A percentile compares a stretch with the other conserved stretches of the same genome.
Evolutionary conservation across 305 asterid species (phyloP).

Genomic region (Rubia balearica): DNA sequence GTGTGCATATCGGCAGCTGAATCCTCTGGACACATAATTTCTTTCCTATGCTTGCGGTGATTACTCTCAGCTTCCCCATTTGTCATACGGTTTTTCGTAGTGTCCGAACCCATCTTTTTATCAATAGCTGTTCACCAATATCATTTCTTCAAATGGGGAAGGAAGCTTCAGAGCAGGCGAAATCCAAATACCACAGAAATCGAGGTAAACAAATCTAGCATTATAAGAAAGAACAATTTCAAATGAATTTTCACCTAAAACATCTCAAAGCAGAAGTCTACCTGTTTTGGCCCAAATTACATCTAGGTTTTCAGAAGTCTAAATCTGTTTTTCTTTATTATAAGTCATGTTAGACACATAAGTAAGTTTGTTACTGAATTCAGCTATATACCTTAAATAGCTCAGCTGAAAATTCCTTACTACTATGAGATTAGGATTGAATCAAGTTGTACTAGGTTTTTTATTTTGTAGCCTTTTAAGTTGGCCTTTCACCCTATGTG

Average conservation of each 20-base stretch:
- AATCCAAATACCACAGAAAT: not conserved
- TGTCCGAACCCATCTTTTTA: constrained; percentile 17
- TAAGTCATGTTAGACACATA: not conserved
- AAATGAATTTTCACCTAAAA: not conserved
- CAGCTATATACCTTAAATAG: not conserved
- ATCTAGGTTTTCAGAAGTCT: not conserved
- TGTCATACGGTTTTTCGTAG: constrained; percentile 15
- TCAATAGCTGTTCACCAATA: constrained; percentile 21
- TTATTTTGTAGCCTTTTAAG: not conserved
- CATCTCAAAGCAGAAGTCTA: not conserved
- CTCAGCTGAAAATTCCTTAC: not conserved
- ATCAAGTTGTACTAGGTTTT: not conserved
- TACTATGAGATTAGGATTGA: not conserved
- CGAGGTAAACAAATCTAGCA: not conserved
- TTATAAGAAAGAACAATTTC: not conserved
- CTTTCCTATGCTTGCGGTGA: constrained; percentile 17
- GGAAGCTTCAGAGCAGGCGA: constrained; percentile 6
- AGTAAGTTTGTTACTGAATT: not conserved
- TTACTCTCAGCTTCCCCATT: constrained; percentile 26
- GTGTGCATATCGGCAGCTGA: constrained; percentile 18
- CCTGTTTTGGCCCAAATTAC: not conserved
- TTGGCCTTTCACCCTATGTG: not conserved
- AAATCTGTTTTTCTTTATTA: not conserved
- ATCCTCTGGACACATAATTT: constrained; percentile 14
- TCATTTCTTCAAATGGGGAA: constrained; percentile 18